phyloP scores from a whole-genome alignment of 257 asterid species.

The Solanum virginianum region DNA sequence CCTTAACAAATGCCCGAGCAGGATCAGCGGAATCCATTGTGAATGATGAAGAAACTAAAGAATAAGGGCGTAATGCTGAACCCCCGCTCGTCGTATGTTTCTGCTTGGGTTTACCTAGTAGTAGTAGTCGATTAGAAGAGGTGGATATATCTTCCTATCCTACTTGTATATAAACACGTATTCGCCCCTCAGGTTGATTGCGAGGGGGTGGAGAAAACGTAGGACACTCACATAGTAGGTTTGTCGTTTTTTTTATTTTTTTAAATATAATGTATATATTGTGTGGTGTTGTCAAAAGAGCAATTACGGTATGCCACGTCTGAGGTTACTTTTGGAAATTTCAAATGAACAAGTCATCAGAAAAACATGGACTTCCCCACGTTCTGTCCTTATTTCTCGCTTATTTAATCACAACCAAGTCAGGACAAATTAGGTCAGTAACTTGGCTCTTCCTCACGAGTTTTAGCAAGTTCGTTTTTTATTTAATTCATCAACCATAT shows the following conservation, averaged over 20 bases:
- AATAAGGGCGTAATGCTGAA: not conserved
- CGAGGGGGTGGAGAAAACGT: not conserved
- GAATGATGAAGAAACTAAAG: not conserved
- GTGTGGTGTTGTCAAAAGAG: not conserved
- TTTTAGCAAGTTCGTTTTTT: not conserved
- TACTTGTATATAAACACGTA: not conserved
- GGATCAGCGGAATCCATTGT: conserved; percentile 24
- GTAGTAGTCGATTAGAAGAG: not conserved
- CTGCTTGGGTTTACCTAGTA: not conserved
- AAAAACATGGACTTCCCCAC: not conserved
- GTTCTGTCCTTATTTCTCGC: not conserved
- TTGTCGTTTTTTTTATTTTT: not conserved
- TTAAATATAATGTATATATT: not conserved
- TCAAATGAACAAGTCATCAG: not conserved
- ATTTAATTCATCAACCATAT: not conserved
- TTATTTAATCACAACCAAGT: not conserved
- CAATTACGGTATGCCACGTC: conserved; percentile 3
- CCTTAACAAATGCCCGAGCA: conserved; percentile 34
- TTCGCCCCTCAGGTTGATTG: not conserved
- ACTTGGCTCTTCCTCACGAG: not conserved
- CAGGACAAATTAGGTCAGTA: not conserved
- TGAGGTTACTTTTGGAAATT: not conserved
- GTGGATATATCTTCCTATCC: not conserved
- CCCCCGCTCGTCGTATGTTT: not conserved
- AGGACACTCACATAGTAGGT: not conserved